Evolutionary conservation across 495 filamentous ascomycete genomes (phyloP).

Genomic region (Achaetomiella virescens): DNA sequence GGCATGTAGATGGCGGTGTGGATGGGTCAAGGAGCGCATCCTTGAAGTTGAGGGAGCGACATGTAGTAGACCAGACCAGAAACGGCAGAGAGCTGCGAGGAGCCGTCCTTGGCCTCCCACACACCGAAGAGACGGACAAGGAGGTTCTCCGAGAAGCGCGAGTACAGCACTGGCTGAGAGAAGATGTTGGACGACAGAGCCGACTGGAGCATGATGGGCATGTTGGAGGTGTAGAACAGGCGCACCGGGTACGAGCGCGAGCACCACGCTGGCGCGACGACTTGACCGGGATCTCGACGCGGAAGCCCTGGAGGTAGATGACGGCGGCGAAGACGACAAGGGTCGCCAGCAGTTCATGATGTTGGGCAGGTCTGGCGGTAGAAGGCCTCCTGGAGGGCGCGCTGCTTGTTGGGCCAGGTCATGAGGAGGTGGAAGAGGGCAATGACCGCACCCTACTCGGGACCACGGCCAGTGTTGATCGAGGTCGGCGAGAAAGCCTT

Average conservation of each 20-base stretch:
- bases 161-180: conserved; percentile 98
- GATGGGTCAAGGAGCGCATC: conserved; percentile 90
- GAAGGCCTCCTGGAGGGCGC: conserved; percentile 95
- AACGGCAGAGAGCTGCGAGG: conserved; percentile 84
- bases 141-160: conserved; percentile 95
- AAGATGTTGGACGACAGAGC: conserved; percentile 98
- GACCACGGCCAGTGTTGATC: conserved; percentile 98
- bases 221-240: conserved; percentile 83
- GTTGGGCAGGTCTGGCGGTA: conserved; percentile 98
- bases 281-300: conserved; percentile 99
- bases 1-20: conserved; percentile 93
- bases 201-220: conserved; percentile 99
- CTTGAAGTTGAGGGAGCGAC: conserved; percentile 96
- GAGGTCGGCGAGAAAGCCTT: conserved; percentile 98
- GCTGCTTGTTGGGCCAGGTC: conserved; percentile 98
- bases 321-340: conserved; percentile 91
- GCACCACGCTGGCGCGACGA: conserved; percentile 97
- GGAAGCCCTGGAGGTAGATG: conserved; percentile 99
- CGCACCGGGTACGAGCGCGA: conserved; percentile 77
- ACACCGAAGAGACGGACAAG: conserved; percentile 93
- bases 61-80: conserved; percentile 98
- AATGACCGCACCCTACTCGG: conserved; percentile 98
- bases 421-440: conserved; percentile 96
- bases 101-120: conserved; percentile 97
- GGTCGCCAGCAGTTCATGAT: conserved; percentile 97